Base-by-base conservation (phyloP, 441 rosid genomes). In the Metrosideros polymorpha region DNA sequence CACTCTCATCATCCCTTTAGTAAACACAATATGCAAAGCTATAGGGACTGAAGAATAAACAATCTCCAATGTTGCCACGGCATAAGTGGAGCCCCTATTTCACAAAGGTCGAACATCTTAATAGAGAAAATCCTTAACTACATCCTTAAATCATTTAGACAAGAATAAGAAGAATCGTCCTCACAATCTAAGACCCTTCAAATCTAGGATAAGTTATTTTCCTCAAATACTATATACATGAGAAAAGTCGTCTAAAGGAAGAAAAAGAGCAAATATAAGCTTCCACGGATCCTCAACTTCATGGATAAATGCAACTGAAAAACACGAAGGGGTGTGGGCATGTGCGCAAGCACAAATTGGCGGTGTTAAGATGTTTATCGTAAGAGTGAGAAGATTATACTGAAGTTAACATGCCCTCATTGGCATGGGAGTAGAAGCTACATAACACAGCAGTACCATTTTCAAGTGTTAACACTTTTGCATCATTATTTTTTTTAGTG, bases 261-360 rank as follows among this genome's bases (percentile, higher is more conserved):
- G 49, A 71, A 71, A 39, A 71, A 66, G 27, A 39, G 49, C 79
- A 71, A 22, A 71, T 71, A 71, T 22, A 71, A 39, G 39, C 79
- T 22, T 71, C 14, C n/a, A 71, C 79, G 10, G 79, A 71, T 22
- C 47, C 47, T 39, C 79, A 71, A 71, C n/a, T 71, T 71, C 47
- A 71, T 3, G 49, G n/a, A 71, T 6, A 22, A 42, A 71, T 71
- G 79, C 79, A 71, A 71, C 22, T 71, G 79, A 71, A 6, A 71
- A 39, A 5, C 0, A 5, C 10, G 17, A 71, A 71, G 47, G 3
- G 49, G n/a, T 0, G 1, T 39, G n/a, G 9, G 47, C n/a, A 0
- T 10, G 47, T 71, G 47, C 5, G 2, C 79, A 22, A 22, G 47
- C n/a, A 10, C 79, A 39, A 71, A 39, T 71, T 71, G n/a, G 1